Conservation (phyloP, 2,329 filamentous ascomycete species). For the Fusarium sp. region DNA sequence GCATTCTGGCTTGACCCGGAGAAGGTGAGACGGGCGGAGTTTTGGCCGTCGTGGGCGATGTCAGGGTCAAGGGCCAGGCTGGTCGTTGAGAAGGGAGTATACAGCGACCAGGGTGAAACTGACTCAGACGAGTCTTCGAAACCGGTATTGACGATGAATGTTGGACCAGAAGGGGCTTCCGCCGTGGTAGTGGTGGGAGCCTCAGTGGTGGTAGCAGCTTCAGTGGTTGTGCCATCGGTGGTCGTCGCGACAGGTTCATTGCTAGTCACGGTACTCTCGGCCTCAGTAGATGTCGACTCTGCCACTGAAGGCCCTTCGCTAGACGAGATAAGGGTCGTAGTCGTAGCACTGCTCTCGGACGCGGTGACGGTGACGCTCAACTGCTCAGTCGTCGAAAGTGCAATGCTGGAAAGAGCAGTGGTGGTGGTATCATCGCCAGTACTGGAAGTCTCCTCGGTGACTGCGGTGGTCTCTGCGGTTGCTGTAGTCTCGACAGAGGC, state of each 20-base stretch:
- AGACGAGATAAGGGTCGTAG: background rate
- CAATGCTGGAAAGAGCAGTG: too few species aligned
- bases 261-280: background rate
- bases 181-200: background rate
- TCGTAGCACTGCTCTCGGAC: too few species aligned
- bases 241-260: background rate
- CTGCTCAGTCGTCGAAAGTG: too few species aligned
- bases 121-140: background rate
- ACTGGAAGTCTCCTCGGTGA: background rate
- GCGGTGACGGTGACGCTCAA: too few species aligned
- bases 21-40: background rate
- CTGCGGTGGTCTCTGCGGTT: background rate
- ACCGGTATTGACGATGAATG: background rate
- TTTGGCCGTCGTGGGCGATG: background rate
- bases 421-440: too few species aligned
- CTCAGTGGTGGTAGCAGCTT: background rate
- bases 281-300: rapidly evolving
- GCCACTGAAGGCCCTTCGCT: background rate
- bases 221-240: rapidly evolving
- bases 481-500: background rate
- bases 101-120: background rate
- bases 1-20: rapidly evolving
- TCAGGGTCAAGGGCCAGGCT: background rate
- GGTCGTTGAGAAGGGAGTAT: too few species aligned
- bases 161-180: background rate